A percentile compares a stretch with the other conserved stretches of the same genome.
These are phyloP conservation scores for Neostapfia colusana DNA, from an alignment of 176 grass and related monocot genomes.

Conservation along the genomic window DNA sequence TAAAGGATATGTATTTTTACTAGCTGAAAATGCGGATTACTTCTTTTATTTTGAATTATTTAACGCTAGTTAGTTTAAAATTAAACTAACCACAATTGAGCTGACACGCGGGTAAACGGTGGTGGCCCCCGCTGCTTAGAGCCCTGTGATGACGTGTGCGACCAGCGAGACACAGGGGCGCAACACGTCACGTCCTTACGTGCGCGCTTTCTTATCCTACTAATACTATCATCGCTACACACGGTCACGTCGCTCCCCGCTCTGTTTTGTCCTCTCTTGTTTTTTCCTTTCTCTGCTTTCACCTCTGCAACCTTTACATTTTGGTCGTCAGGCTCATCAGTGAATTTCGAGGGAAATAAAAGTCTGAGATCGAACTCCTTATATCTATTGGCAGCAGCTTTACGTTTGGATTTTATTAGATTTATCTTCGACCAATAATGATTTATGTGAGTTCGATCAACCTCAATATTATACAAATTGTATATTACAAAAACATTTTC, in stretches of 20 bases:
- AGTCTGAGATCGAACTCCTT: neutral
- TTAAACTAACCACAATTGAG: neutral
- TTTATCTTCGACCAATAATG: too few species aligned
- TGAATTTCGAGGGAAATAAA: neutral
- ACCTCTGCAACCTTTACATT: neutral
- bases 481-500: too few species aligned
- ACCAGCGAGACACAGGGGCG: neutral
- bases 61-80: too few species aligned
- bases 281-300: neutral
- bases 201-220: slow-evolving; percentile 30
- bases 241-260: neutral
- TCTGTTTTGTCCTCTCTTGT: neutral
- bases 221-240: neutral
- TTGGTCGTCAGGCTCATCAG: neutral
- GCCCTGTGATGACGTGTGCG: neutral
- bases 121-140: neutral
- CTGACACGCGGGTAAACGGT: neutral
- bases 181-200: slow-evolving; percentile 13
- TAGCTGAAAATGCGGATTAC: too few species aligned
- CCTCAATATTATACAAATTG: too few species aligned
- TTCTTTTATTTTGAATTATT: too few species aligned
- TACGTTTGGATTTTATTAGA: too few species aligned
- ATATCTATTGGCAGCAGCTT: neutral
- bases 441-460: too few species aligned
- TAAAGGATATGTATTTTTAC: too few species aligned